Percentiles rank a stretch among this genome's conserved stretches.
These are phyloP conservation scores for Pisolithus tinctorius DNA, from an alignment of 768 basidiomycete genomes.

Conservation along the genomic window DNA sequence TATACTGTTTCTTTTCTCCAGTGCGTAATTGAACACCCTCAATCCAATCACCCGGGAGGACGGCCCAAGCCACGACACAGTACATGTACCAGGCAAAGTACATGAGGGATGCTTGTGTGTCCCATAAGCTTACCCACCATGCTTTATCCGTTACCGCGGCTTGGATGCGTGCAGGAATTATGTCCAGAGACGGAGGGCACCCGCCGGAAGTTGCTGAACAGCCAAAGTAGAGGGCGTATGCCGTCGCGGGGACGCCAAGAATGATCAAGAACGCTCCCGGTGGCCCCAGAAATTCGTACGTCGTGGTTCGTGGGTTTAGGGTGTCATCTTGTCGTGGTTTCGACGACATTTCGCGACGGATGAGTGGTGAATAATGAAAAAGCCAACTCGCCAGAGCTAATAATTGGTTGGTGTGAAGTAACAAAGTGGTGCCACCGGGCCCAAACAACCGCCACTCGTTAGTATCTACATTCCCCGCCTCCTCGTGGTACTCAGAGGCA, in stretches of 20 bases:
- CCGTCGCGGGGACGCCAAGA: conserved; percentile 59
- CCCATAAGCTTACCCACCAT: conserved; percentile 80
- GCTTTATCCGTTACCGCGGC: conserved; percentile 38
- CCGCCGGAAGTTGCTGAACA: conserved; percentile 68
- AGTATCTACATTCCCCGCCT: no score
- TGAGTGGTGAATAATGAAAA: no score
- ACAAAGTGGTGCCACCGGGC: no score
- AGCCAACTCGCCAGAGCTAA: no score
- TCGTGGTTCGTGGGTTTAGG: conserved; percentile 63
- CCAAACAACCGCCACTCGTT: no score
- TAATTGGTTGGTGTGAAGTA: no score
- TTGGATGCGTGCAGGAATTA: conserved; percentile 38
- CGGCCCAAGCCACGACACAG: conserved; percentile 70
- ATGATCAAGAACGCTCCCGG: conserved; percentile 68
- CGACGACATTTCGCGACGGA: conserved; percentile 6
- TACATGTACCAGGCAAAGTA: conserved; percentile 93
- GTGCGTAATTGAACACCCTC: conserved; percentile 67
- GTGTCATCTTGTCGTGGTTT: conserved; percentile 2
- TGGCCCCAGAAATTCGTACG: conserved; percentile 81
- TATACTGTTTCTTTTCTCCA: conserved; percentile 77
- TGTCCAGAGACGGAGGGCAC: conserved; percentile 50
- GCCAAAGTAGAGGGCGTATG: conserved; percentile 71
- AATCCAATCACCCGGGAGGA: conserved; percentile 70
- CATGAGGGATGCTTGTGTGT: conserved; percentile 63
- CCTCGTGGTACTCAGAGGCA: no score